A percentile compares a stretch with the other conserved stretches of the same genome.
phyloP scores from a whole-genome alignment of 2,329 filamentous ascomycete species.

The Fusarium devonianum region DNA sequence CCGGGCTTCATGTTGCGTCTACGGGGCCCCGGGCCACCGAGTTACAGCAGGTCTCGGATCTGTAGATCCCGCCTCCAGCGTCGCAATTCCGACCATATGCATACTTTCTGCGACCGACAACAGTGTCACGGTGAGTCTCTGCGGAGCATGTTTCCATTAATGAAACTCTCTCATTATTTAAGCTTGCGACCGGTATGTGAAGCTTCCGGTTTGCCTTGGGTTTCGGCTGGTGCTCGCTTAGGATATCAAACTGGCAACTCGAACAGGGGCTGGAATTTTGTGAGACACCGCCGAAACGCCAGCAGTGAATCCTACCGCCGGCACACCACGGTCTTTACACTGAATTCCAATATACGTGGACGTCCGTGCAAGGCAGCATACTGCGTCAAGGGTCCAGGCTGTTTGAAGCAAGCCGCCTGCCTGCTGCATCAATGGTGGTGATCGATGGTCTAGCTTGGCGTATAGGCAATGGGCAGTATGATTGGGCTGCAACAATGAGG shows the following conservation, averaged over 20 bases:
- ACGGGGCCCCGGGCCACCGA: conserved; percentile 10
- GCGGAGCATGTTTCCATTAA: too few relatives aligned
- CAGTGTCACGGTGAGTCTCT: too few relatives aligned
- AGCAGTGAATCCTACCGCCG: conserved; percentile 18
- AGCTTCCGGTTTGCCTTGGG: conserved; percentile 22
- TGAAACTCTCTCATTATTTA: too few relatives aligned
- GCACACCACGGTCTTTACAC: not conserved
- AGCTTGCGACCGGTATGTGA: conserved; percentile 24
- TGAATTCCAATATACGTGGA: not conserved
- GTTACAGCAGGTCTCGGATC: conserved; percentile 33
- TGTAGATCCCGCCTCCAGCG: conserved; percentile 33
- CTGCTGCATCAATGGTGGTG: too few relatives aligned
- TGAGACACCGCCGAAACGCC: conserved; percentile 41
- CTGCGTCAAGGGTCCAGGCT: too few relatives aligned
- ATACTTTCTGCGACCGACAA: not conserved
- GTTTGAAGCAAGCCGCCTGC: too few relatives aligned
- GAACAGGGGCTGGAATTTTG: conserved; percentile 25
- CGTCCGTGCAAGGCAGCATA: too few relatives aligned
- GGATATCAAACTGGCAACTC: conserved; percentile 23
- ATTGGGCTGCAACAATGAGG: too few relatives aligned
- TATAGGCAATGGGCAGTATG: too few relatives aligned
- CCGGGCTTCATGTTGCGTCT: not conserved
- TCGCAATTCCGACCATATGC: not conserved
- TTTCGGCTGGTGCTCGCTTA: conserved; percentile 34
- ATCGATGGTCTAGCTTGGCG: too few relatives aligned